These are phyloP conservation scores for Apostasia ramifera DNA, from an alignment of 106 monocot genomes.

Conservation along the genomic window DNA sequence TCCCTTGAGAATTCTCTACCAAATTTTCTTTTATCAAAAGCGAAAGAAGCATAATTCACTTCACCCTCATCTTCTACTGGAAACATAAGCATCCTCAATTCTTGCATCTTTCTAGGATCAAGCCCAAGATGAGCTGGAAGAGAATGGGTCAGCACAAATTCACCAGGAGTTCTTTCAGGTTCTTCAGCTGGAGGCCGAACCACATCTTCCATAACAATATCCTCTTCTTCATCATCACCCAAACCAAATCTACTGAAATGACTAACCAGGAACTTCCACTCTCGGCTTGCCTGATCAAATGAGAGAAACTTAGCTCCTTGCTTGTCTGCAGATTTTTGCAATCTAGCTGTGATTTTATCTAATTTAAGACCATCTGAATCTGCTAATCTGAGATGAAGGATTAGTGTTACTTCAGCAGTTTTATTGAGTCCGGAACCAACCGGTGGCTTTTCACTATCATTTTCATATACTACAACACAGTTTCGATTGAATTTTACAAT, in stretches of 20 bases:
- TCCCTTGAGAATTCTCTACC: slow-evolving; percentile 24
- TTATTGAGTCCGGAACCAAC: slow-evolving; percentile 88
- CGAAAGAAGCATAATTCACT: slow-evolving; percentile 33
- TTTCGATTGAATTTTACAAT: slow-evolving; percentile 66
- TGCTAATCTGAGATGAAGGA: slow-evolving; percentile 19
- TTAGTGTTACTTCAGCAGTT: slow-evolving; percentile 71
- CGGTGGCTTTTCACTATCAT: slow-evolving; percentile 63
- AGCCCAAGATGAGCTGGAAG: slow-evolving; percentile 97
- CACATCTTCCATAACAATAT: slow-evolving; percentile 46
- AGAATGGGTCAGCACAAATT: slow-evolving; percentile 62
- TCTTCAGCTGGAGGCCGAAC: slow-evolving; percentile 19
- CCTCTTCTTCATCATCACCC: slow-evolving; percentile 76
- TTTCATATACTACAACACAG: slow-evolving; percentile 62
- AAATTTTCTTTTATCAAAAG: slow-evolving; percentile 22
- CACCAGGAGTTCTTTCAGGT: slow-evolving; percentile 25
- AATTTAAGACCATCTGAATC: background rate
- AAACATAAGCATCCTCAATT: slow-evolving; percentile 88
- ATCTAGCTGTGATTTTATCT: slow-evolving; percentile 16
- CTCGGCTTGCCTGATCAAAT: slow-evolving; percentile 39
- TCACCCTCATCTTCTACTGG: slow-evolving; percentile 57
- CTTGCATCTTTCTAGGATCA: slow-evolving; percentile 88
- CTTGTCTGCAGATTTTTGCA: slow-evolving; percentile 33
- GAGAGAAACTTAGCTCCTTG: slow-evolving; percentile 81
- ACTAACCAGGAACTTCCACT: slow-evolving; percentile 75
- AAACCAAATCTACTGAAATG: slow-evolving; percentile 98